Evolutionary conservation across 2,329 filamentous ascomycete genomes (phyloP).

Genomic region (Leptodontidium sp.): DNA sequence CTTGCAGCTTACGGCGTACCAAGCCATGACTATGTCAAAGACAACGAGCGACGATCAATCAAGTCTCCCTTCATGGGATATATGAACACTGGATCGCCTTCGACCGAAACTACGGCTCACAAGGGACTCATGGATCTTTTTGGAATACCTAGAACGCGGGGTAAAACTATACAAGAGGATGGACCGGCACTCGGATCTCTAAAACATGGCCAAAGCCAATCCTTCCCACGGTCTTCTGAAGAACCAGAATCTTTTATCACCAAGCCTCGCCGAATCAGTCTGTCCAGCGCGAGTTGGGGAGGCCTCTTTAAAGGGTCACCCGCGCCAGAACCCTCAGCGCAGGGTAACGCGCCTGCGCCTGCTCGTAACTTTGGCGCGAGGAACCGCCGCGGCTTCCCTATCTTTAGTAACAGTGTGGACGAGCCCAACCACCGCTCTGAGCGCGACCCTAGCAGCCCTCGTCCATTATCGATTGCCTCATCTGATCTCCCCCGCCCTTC

Average conservation of each 20-base stretch:
- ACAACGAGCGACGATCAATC: conserved; percentile 41
- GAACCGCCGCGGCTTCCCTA: conserved; percentile 43
- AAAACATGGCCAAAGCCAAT: conserved; percentile 78
- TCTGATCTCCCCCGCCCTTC: conserved; percentile 79
- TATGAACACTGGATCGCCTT: conserved; percentile 44
- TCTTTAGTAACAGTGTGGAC: conserved; percentile 62
- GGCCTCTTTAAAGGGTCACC: conserved; percentile 48
- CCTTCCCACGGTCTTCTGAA: conserved; percentile 71
- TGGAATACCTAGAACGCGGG: conserved; percentile 61
- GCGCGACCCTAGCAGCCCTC: conserved; percentile 65
- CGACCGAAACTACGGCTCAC: conserved; percentile 52
- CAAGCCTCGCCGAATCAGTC: conserved; percentile 63
- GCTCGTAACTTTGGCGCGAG: conserved; percentile 40
- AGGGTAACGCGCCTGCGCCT: conserved; percentile 46
- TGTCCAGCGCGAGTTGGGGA: conserved; percentile 60
- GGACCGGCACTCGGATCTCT: conserved; percentile 73
- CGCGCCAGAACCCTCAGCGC: conserved; percentile 36
- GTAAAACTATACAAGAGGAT: conserved; percentile 67
- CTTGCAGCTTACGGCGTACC: conserved; percentile 58
- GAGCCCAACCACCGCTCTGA: conserved; percentile 56
- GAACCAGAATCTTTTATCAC: conserved; percentile 60
- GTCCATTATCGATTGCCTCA: conserved; percentile 74
- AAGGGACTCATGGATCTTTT: conserved; percentile 63
- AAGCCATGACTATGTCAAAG: conserved; percentile 38
- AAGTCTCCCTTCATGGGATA: conserved; percentile 42